A percentile compares a stretch with the other conserved stretches of the same genome.
Evolutionary conservation across 345 rosid genomes (phyloP).

Genomic region (Linum tenue): DNA sequence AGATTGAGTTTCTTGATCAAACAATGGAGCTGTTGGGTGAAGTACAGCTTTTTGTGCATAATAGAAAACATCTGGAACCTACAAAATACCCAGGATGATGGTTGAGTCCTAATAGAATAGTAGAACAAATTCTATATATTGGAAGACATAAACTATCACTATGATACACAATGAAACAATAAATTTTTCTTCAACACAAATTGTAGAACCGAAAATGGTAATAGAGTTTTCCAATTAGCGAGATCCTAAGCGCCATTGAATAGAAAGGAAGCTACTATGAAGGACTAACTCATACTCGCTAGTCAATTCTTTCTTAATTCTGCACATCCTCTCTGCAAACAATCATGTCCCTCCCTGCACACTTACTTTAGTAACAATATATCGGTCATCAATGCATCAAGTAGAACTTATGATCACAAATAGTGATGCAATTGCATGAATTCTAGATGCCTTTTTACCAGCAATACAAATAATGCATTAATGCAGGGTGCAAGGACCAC

Average conservation of each 20-base stretch:
- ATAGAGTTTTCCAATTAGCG: background rate
- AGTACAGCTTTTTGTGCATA: constrained; percentile 76
- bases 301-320: background rate
- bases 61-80: constrained; percentile 85
- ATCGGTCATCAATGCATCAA: background rate
- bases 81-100: constrained; percentile 10
- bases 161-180: background rate
- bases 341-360: background rate
- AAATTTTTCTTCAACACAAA: background rate
- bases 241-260: background rate
- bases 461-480: too few relatives aligned
- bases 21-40: constrained; percentile 72
- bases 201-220: too few relatives aligned
- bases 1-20: constrained; percentile 63
- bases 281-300: background rate
- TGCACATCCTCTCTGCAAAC: background rate
- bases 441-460: too few relatives aligned
- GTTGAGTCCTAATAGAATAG: background rate
- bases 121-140: too few relatives aligned
- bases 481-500: too few relatives aligned
- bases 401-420: background rate
- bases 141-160: background rate
- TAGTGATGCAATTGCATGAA: background rate
- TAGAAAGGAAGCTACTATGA: background rate
- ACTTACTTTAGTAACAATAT: background rate